phyloP scores from a whole-genome alignment of 2,329 filamentous ascomycete species.

The Phaeosphaeria sp. region DNA sequence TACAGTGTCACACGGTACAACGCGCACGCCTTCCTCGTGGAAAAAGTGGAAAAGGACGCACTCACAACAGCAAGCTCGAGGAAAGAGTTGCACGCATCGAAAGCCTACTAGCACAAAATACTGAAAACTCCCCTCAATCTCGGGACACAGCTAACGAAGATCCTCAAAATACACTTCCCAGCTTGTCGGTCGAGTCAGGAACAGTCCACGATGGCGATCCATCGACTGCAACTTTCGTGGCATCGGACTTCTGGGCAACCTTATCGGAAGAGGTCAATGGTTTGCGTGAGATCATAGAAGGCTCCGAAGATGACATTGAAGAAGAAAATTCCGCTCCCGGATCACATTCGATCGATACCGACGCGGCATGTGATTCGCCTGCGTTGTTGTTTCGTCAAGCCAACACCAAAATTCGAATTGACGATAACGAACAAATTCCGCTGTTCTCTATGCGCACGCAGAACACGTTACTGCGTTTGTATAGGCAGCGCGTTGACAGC shows the following conservation, averaged over 20 bases:
- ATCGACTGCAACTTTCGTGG: slow-evolving; percentile 1
- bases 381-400: background rate
- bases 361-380: background rate
- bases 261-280: slow-evolving; percentile 12
- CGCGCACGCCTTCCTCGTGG: slow-evolving; percentile 18
- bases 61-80: background rate
- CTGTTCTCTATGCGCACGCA: background rate
- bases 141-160: background rate
- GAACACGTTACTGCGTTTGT: slow-evolving; percentile 6
- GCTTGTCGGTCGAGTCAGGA: background rate
- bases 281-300: slow-evolving; percentile 10
- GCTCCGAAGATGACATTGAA: slow-evolving; percentile 1
- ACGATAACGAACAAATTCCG: background rate
- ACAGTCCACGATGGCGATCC: background rate
- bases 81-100: slow-evolving; percentile 4
- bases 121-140: background rate
- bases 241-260: slow-evolving; percentile 16
- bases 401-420: background rate
- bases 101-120: background rate
- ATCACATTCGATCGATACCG: background rate
- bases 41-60: slow-evolving; percentile 7
- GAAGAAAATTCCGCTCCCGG: background rate
- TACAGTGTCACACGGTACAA: slow-evolving; percentile 13
- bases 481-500: slow-evolving; percentile 12
- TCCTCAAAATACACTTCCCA: background rate